Evolutionary conservation across 805 yeast genomes (phyloP).

Genomic region (Starmera caribaea): DNA sequence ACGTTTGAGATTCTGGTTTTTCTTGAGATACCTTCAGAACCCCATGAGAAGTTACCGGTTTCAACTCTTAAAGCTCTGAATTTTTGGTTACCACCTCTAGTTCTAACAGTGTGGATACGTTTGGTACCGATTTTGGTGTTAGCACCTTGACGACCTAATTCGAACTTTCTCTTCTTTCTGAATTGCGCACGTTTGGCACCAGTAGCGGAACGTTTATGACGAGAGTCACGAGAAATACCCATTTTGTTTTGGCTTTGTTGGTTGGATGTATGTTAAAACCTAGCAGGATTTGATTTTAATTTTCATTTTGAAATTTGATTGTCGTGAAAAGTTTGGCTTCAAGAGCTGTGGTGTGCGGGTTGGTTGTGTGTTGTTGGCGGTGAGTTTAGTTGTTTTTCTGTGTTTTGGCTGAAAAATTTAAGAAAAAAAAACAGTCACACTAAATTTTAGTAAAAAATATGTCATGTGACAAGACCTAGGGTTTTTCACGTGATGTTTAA

Average conservation of each 20-base stretch:
- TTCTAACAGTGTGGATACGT: constrained; percentile 98
- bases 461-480: too few species aligned
- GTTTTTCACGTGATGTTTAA: too few species aligned
- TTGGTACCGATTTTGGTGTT: constrained; percentile 98
- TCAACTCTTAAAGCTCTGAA: constrained; percentile 99
- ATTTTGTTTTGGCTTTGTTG: constrained; percentile 36
- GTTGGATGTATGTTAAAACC: too few species aligned
- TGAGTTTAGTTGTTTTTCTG: too few species aligned
- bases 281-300: too few species aligned
- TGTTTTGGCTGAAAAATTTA: too few species aligned
- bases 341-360: too few species aligned
- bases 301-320: too few species aligned
- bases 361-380: too few species aligned
- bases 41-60: constrained; percentile 99
- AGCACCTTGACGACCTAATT: constrained; percentile 99
- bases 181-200: constrained; percentile 99
- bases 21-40: constrained; percentile 96
- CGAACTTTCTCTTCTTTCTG: constrained; percentile 99
- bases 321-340: too few species aligned
- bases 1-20: constrained; percentile 99
- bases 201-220: constrained; percentile 99
- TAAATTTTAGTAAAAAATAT: too few species aligned
- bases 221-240: constrained; percentile 99
- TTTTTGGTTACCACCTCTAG: constrained; percentile 99
- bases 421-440: too few species aligned